phyloP scores from a whole-genome alignment of 768 basidiomycete species.

The Phaeotremella skinneri region DNA sequence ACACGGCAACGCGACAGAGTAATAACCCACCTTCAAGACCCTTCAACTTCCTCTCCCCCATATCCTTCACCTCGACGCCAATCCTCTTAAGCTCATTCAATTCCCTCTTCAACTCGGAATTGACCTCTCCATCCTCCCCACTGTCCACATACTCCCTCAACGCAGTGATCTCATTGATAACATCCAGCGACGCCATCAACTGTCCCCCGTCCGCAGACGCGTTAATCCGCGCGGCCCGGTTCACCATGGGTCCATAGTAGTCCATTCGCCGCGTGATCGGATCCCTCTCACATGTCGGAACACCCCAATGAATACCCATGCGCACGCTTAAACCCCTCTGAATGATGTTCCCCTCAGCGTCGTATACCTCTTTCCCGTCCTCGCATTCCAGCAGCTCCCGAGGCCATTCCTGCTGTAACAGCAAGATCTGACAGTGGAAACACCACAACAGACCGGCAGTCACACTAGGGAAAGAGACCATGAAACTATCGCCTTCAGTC shows the following conservation, averaged over 20 bases:
- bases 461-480: constrained; percentile 93
- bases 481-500: constrained; percentile 98
- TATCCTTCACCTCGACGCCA: constrained; percentile 65
- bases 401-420: constrained; percentile 84
- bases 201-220: constrained; percentile 85
- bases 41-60: constrained; percentile 90
- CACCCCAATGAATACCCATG: constrained; percentile 95
- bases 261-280: constrained; percentile 93
- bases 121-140: constrained; percentile 47
- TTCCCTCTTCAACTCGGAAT: constrained; percentile 50
- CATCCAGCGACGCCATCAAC: constrained; percentile 84
- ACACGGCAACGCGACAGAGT: too few species aligned
- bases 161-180: constrained; percentile 56
- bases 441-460: constrained; percentile 87
- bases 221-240: constrained; percentile 81
- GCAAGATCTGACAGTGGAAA: constrained; percentile 75
- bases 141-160: constrained; percentile 59
- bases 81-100: constrained; percentile 73
- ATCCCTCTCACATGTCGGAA: constrained; percentile 84
- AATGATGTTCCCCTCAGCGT: constrained; percentile 65
- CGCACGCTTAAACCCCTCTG: constrained; percentile 87
- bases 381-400: constrained; percentile 87
- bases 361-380: constrained; percentile 77
- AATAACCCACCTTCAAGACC: constrained; percentile 66
- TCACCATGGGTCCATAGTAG: constrained; percentile 95